Conservation (phyloP, 306 rosid species). For the Fragaria iinumae region DNA sequence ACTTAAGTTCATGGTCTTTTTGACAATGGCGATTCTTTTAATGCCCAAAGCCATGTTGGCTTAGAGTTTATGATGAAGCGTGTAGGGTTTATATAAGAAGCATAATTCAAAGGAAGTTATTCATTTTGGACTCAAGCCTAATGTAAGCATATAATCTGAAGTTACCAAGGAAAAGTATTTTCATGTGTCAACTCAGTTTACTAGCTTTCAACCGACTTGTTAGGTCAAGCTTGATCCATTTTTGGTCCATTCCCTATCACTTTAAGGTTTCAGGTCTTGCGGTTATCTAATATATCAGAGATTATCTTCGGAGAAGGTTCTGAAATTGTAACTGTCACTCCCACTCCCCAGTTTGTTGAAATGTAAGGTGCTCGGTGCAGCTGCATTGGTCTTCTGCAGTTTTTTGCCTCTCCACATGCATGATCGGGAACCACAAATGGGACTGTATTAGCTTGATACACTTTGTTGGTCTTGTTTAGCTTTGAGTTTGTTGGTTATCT, state of each 20-base stretch:
- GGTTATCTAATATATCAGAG: background rate
- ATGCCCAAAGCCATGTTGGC: background rate
- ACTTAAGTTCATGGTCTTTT: background rate
- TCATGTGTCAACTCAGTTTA: background rate
- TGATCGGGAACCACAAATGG: background rate
- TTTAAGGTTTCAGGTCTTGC: background rate
- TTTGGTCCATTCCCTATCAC: background rate
- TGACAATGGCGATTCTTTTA: background rate
- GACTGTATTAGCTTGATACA: background rate
- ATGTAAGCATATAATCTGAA: background rate
- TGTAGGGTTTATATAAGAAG: background rate
- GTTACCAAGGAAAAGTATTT: background rate
- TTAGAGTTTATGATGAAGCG: background rate
- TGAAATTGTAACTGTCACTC: background rate
- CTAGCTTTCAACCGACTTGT: background rate
- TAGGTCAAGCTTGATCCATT: background rate
- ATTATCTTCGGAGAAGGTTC: background rate
- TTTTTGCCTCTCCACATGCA: background rate
- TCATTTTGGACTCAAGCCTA: background rate
- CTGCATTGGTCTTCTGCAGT: background rate
- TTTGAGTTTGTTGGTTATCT: background rate
- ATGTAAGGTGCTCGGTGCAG: background rate
- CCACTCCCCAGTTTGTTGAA: background rate
- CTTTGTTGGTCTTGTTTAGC: background rate
- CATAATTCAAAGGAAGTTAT: background rate